Base-by-base conservation (phyloP, 371 early-diverging fungal genomes). In the Syncephalastrum sp. region DNA sequence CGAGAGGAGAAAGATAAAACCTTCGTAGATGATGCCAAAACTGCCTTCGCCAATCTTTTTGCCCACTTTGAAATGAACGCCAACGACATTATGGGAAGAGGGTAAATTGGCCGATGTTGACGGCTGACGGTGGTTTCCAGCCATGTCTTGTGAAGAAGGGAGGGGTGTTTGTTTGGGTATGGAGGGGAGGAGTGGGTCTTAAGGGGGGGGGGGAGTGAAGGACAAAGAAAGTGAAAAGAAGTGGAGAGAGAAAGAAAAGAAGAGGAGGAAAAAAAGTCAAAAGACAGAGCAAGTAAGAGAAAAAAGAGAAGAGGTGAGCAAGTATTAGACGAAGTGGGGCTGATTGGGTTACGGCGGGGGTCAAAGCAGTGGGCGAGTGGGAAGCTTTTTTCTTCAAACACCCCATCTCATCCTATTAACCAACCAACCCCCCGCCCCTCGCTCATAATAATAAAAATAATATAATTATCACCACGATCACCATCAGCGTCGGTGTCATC, bases 11-110 rank as follows among this genome's bases (percentile, higher is more conserved):
- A 19, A 52, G 42, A 24, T 62, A 70, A 53, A 81, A 91, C 96
- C 96, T 86, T 95, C 95, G 74, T 94, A 96, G 62, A 96, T 94
- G 69, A 93, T 88, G 45, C 96, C 96, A 79, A 96, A 96, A 62
- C 86, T 85, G 42, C 96, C 96, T 70, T 95, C 95, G 47, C 95
- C 96, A 77, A 96, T 93, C 81, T 92, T 92, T 68, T 88, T 89
- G 48, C 94, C 94, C 27, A 96, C 93, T 56, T 82, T 84, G 77
- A 91, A 96, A 68, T 95, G 95, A 5, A 91, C 91, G 17, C 96
- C 96, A 27, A 96, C 94, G 42, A 83, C 79, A 54, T 81, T 83
- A 54, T 59, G 62, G 19, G 70, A 57, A 8, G 61, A 57, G 27
- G 27, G 53, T 17, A 60, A 61, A 56, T 44, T 52, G 52, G 59